These are phyloP conservation scores for Helicostylum pulchrum DNA, from an alignment of 192 early-diverging fungal species.

Conservation along the genomic window DNA sequence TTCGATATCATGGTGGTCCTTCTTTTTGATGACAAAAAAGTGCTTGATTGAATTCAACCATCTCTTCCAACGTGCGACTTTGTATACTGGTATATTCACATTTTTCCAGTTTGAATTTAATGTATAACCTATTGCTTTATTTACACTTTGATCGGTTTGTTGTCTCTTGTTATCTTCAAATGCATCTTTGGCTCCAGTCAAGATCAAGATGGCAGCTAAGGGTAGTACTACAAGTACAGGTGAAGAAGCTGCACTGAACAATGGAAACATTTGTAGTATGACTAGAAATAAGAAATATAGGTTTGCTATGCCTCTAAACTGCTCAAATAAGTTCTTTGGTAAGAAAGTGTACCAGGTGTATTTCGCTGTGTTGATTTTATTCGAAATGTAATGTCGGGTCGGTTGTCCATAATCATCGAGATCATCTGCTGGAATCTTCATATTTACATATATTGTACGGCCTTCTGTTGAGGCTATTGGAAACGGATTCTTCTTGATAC, in stretches of 20 bases:
- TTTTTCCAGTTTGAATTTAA: conserved; percentile 57
- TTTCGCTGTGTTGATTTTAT: conserved; percentile 85
- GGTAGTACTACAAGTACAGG: conserved; percentile 80
- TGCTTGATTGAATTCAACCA: not conserved
- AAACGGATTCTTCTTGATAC: conserved; percentile 3
- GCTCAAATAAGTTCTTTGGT: conserved; percentile 92
- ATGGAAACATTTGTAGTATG: conserved; percentile 70
- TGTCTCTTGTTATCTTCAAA: conserved; percentile 91
- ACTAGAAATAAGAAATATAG: conserved; percentile 92
- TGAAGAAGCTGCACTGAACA: conserved; percentile 52
- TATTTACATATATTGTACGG: conserved; percentile 41
- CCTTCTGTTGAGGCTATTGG: conserved; percentile 14
- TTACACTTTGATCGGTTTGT: conserved; percentile 82
- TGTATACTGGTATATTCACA: conserved; percentile 45
- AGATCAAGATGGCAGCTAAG: conserved; percentile 69
- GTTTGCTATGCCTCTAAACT: conserved; percentile 93
- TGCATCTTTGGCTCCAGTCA: conserved; percentile 85
- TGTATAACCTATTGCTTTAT: conserved; percentile 58
- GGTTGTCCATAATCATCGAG: conserved; percentile 46
- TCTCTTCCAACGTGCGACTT: conserved; percentile 24
- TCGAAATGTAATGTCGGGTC: conserved; percentile 33
- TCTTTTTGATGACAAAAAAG: conserved; percentile 5
- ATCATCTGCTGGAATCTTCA: conserved; percentile 28
- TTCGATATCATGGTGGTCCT: not conserved
- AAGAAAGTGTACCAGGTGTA: conserved; percentile 89